These are phyloP conservation scores for Amauroascus verrucosus DNA, from an alignment of 2,329 filamentous ascomycete genomes.

Conservation along the genomic window DNA sequence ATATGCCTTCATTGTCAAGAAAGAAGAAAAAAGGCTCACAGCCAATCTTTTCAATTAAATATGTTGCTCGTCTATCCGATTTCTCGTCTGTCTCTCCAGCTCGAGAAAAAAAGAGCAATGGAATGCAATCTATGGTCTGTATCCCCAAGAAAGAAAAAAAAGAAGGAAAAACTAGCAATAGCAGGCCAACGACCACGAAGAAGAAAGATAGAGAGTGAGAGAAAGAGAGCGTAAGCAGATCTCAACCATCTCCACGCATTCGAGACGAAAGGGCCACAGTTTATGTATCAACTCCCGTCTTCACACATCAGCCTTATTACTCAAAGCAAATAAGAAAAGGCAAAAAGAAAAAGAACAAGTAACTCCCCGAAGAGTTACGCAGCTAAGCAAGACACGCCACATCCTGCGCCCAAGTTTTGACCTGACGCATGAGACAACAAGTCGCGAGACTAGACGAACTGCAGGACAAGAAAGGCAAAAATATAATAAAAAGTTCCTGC, in stretches of 20 bases:
- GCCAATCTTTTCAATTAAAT: not conserved
- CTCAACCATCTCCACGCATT: not conserved
- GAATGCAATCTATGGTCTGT: too few species aligned
- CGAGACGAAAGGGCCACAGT: not conserved
- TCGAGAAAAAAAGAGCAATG: too few species aligned
- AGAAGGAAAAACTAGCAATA: not conserved
- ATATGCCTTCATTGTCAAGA: conserved; percentile 1
- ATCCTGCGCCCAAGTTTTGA: not conserved
- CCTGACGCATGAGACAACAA: not conserved
- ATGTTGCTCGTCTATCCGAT: not conserved
- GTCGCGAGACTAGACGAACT: not conserved
- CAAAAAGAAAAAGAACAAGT: not conserved
- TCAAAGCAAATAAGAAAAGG: not conserved
- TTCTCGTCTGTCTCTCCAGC: not conserved
- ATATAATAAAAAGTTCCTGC: not conserved
- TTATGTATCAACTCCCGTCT: not conserved
- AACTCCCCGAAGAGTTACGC: too few species aligned
- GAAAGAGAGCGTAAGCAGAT: not conserved
- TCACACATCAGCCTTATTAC: not conserved
- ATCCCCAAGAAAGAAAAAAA: not conserved
- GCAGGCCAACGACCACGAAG: not conserved
- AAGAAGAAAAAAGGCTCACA: not conserved
- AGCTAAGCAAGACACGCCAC: not conserved
- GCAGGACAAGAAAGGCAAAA: not conserved
- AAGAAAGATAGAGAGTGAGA: not conserved